Percentiles rank a stretch among this genome's conserved stretches.
Conservation (phyloP, 805 yeast genomes). For the Kazachstania bromeliacearum region DNA sequence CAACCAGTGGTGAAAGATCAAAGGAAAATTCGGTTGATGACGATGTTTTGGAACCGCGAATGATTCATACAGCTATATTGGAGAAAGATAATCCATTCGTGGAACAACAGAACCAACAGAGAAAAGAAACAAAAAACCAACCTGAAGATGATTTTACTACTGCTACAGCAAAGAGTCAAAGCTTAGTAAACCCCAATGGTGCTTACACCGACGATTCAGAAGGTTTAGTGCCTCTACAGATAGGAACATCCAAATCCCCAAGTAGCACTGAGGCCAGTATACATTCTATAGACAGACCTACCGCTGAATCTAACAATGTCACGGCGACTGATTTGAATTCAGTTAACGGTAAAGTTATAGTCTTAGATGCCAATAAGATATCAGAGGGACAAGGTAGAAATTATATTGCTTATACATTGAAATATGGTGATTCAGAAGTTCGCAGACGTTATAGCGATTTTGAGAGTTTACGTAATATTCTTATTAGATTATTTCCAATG, state of each 20-base stretch:
- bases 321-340: neutral
- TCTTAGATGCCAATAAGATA: slow-evolving; percentile 25
- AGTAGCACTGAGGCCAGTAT: slow-evolving; percentile 1
- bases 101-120: too few relatives aligned
- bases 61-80: slow-evolving; percentile 22
- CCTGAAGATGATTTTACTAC: neutral
- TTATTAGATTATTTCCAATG: slow-evolving; percentile 70
- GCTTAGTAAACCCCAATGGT: slow-evolving; percentile 11
- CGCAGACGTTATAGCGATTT: slow-evolving; percentile 87
- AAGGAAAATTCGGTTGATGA: too few relatives aligned
- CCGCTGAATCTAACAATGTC: neutral
- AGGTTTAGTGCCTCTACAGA: neutral
- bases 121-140: too few relatives aligned
- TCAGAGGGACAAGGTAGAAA: slow-evolving; percentile 28
- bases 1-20: too few relatives aligned
- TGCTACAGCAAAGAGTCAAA: slow-evolving; percentile 5
- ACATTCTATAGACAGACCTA: neutral
- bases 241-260: neutral
- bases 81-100: slow-evolving; percentile 26
- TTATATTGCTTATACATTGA: slow-evolving; percentile 66
- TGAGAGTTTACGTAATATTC: slow-evolving; percentile 63
- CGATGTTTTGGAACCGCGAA: slow-evolving; percentile 1
- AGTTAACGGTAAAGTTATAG: slow-evolving; percentile 11
- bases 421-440: slow-evolving; percentile 43
- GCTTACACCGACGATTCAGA: slow-evolving; percentile 4